These are phyloP conservation scores for Xylariaceae sp. DNA, from an alignment of 2,329 filamentous ascomycete genomes.

Conservation along the genomic window DNA sequence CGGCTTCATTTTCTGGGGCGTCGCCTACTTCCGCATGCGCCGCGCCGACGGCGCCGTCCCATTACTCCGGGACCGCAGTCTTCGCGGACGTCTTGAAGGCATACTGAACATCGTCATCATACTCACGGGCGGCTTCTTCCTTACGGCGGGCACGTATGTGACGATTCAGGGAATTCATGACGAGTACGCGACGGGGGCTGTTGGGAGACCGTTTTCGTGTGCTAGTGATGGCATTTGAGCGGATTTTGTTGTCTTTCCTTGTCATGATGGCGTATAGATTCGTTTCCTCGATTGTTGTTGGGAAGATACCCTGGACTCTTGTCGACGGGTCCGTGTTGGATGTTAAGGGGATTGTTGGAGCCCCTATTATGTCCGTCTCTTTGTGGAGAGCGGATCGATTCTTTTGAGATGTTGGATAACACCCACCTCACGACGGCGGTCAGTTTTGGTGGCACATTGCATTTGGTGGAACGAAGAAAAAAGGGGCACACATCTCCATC, in stretches of 20 bases:
- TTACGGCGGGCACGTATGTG: slow-evolving; percentile 76
- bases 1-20: slow-evolving; percentile 92
- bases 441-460: neutral
- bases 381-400: too few species aligned
- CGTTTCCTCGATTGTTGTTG: neutral
- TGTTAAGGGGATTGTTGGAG: too few species aligned
- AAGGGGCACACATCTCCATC: slow-evolving; percentile 10
- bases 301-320: too few species aligned
- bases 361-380: too few species aligned
- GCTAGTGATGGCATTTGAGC: slow-evolving; percentile 56
- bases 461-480: slow-evolving; percentile 1
- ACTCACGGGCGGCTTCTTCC: slow-evolving; percentile 69
- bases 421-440: neutral
- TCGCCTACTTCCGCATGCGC: slow-evolving; percentile 74
- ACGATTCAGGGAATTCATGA: slow-evolving; percentile 70
- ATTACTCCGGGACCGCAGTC: slow-evolving; percentile 48
- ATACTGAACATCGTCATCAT: slow-evolving; percentile 69
- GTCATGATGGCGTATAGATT: slow-evolving; percentile 2
- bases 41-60: slow-evolving; percentile 54
- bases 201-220: slow-evolving; percentile 72
- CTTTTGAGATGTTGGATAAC: too few species aligned
- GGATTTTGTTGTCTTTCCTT: slow-evolving; percentile 2
- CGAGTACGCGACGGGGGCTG: slow-evolving; percentile 58
- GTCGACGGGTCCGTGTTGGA: too few species aligned
- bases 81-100: slow-evolving; percentile 51